Conservation (phyloP, 1,139 yeast species). For the Geotrichum fermentans region DNA sequence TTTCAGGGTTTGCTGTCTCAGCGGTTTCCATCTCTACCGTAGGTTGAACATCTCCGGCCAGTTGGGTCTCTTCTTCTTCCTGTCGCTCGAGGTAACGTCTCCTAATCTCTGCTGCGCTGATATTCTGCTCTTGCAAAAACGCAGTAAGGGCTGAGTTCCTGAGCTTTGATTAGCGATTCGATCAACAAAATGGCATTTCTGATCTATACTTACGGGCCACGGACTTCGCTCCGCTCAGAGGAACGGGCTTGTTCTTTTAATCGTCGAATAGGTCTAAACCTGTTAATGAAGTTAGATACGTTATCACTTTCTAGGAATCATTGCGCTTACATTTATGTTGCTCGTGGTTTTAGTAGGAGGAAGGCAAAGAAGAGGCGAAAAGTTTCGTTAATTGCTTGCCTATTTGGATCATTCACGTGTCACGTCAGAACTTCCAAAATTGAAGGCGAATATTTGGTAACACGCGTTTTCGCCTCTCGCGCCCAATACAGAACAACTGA, state of each 20-base stretch:
- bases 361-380: not conserved
- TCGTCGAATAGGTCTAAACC: constrained; percentile 15
- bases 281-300: too few relatives aligned
- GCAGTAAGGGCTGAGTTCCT: constrained; percentile 43
- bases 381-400: not conserved
- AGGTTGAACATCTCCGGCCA: constrained; percentile 3
- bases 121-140: constrained; percentile 58
- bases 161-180: not conserved
- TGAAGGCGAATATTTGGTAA: not conserved
- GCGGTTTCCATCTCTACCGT: constrained; percentile 18
- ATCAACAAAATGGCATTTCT: not conserved
- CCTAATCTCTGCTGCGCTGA: constrained; percentile 57
- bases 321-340: too few relatives aligned
- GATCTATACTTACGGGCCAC: constrained; percentile 31
- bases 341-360: not conserved
- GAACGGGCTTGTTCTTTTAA: constrained; percentile 10
- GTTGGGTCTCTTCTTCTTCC: constrained; percentile 26
- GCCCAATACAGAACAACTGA: too few relatives aligned
- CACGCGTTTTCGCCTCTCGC: not conserved
- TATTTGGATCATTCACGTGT: not conserved
- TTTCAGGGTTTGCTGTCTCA: constrained; percentile 21
- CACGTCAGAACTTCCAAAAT: not conserved
- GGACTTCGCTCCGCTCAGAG: constrained; percentile 19
- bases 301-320: too few relatives aligned
- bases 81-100: constrained; percentile 47